phyloP scores from a whole-genome alignment of 2,329 filamentous ascomycete genomes.

The Arachnomyces sp. region DNA sequence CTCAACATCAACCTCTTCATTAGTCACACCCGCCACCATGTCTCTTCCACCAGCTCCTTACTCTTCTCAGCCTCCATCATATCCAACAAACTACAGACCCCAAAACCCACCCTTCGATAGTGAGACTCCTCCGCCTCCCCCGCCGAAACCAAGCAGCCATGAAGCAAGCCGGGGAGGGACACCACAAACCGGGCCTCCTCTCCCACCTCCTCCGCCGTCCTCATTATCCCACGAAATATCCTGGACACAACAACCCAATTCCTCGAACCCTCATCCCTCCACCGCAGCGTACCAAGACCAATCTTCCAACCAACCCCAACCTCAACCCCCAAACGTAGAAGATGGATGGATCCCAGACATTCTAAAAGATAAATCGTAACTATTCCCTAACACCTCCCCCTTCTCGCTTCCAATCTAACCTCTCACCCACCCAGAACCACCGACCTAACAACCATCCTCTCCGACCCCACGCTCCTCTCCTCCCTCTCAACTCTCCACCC shows the following conservation, averaged over 20 bases:
- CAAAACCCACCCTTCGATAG: slow-evolving; percentile 35
- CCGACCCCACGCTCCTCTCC: slow-evolving; percentile 59
- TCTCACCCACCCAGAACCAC: slow-evolving; percentile 19
- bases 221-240: slow-evolving; percentile 24
- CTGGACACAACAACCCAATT: slow-evolving; percentile 14
- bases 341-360: slow-evolving; percentile 67
- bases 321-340: slow-evolving; percentile 40
- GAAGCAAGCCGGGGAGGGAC: slow-evolving; percentile 62
- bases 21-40: slow-evolving; percentile 12
- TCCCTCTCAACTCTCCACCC: slow-evolving; percentile 73
- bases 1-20: too few species aligned
- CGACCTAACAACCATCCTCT: slow-evolving; percentile 68
- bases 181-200: slow-evolving; percentile 44
- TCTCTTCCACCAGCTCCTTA: slow-evolving; percentile 20
- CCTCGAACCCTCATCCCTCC: slow-evolving; percentile 6
- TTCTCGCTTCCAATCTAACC: slow-evolving; percentile 13
- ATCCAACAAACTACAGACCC: slow-evolving; percentile 13
- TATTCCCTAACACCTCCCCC: slow-evolving; percentile 14
- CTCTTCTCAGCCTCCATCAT: slow-evolving; percentile 18
- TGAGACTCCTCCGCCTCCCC: slow-evolving; percentile 58
- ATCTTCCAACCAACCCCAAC: slow-evolving; percentile 13
- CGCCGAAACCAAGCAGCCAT: slow-evolving; percentile 64
- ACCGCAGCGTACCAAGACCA: slow-evolving; percentile 10
- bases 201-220: slow-evolving; percentile 34
- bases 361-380: slow-evolving; percentile 75